Conservation (phyloP, 345 rosid genomes). For the Acer negundo region DNA sequence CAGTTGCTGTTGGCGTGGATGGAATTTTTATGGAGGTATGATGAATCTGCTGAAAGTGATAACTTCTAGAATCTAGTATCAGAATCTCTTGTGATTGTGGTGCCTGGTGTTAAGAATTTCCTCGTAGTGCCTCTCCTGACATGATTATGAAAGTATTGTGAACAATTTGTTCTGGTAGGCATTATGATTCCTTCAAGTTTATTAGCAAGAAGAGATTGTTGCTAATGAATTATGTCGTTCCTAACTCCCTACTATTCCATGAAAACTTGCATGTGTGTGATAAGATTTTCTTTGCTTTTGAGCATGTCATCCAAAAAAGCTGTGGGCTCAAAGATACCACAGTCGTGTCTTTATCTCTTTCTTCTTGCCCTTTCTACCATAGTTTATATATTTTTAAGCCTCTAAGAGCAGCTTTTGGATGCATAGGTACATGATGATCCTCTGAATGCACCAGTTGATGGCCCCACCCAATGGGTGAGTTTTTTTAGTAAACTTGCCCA, state of each 20-base stretch:
- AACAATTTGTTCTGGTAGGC: not conserved
- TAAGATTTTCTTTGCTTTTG: slow-evolving; percentile 4
- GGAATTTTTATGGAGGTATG: slow-evolving; percentile 98
- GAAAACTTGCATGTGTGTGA: not conserved
- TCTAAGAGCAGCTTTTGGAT: slow-evolving; percentile 30
- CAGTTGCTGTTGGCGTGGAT: slow-evolving; percentile 95
- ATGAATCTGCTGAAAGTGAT: slow-evolving; percentile 15
- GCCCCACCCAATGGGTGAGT: slow-evolving; percentile 99
- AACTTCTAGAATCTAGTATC: not conserved
- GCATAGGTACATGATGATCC: slow-evolving; percentile 95
- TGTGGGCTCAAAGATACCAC: not conserved
- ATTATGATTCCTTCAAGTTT: not conserved
- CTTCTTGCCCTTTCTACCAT: not conserved
- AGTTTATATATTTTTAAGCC: slow-evolving; percentile 2
- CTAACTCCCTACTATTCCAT: not conserved
- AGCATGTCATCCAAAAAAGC: not conserved
- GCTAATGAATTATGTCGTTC: not conserved
- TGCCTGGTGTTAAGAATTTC: not conserved
- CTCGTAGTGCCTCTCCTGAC: not conserved
- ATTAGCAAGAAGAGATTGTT: not conserved
- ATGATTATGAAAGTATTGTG: too few species aligned
- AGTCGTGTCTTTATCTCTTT: not conserved
- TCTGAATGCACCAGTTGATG: slow-evolving; percentile 91
- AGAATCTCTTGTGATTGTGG: not conserved
- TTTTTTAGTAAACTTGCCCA: not conserved